Evolutionary conservation across 2,329 filamentous ascomycete species (phyloP), one percentile per base, ranked within the genome.

Genomic region (Zalaria sp.): DNA sequence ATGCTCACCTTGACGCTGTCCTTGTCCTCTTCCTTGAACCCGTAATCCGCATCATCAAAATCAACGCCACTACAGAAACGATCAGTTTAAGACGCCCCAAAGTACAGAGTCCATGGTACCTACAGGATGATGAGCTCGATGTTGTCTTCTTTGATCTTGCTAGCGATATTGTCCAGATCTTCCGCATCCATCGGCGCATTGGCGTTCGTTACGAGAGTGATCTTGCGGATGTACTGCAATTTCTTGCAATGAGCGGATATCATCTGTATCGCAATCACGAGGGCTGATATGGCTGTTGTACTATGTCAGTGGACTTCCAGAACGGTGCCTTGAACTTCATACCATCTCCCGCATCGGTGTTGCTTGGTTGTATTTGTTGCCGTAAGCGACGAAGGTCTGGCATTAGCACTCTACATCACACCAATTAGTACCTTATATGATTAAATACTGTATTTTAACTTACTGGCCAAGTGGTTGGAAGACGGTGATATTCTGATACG

Each of bases 21-120:
- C 57, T 98, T 98, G 49, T 83, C 75, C 58, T 95, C 87, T 63
- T 96, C 89, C 59, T 93, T 93, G 57, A 85, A 83, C 35, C 88
- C 88, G 55, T 81, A 94, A 2, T 93, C 87, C 1, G 76, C 58
- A 57, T 95, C 87, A 56, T 98, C 87, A 60, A 98, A 96, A 58
- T 98, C 91, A 11, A 93, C 76, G 9, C 91, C 91, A 41, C 82
- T 88, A 44, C 35, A 25, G 27, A 28, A 56, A 9, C n/a, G 25
- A 38, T 38, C 9, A 43, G 38, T 25, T 3, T 4, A 11, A 7
- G 29, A 9, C n/a, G 36, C 8, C 7, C 7, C 35, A 8, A 8
- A 8, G 35, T n/a, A 25, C 35, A 36, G 25, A 4, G 3, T 8
- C 6, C 6, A n/a, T 9, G 11, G 4, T 4, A 11, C 81, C 60